Base-by-base conservation (phyloP, 192 early-diverging fungal species). In the Chytriomyces confervae region DNA sequence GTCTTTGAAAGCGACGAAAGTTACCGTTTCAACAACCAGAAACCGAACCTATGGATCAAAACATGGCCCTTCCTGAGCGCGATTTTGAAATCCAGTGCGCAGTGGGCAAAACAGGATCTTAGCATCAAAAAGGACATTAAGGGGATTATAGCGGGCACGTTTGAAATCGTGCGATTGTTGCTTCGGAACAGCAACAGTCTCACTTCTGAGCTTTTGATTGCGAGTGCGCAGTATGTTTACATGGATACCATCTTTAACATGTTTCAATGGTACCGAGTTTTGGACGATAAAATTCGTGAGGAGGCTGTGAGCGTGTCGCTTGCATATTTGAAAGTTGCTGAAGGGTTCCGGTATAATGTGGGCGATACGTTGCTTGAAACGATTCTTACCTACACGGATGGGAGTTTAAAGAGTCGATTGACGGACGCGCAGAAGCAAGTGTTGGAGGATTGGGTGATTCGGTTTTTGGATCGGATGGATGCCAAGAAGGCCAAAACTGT, bases 31-130 rank as follows among this genome's bases (percentile, higher is more conserved):
- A 76, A 66, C 23, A 61, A 63, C 24, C 20, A 53, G 20, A 72
- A 79, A n/a, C 20, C 78, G 16, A 62, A 80, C 47, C 27, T 72
- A 8, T 80, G 79, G 79, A 65, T 76, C 23, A 77, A 80, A 53
- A 16, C 61, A 5, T 80, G 79, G 79, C 72, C 79, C 10, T 80
- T 80, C 45, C 16, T 80, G 24, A 16, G 10, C 16, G 27, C 51
- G 9, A 50, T 80, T 36, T 53, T 80, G 6, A n/a, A 6, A 5
- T 69, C 64, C 23, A 70, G 66, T 27, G 74, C 64, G 13, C 67
- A 68, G 46, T 80, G 79, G 79, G 79, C 77, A 8, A 79, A 79
- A 51, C 62, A 72, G 50, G 77, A 79, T 65, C 44, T 50, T 1
- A 79, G 50, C 57, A 46, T 79, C 69, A 79, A 79, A 63, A 72